Percentiles rank a stretch among this genome's conserved stretches.
phyloP scores from a whole-genome alignment of 1,284 basidiomycete genomes.

The Marasmius tenuissimus region DNA sequence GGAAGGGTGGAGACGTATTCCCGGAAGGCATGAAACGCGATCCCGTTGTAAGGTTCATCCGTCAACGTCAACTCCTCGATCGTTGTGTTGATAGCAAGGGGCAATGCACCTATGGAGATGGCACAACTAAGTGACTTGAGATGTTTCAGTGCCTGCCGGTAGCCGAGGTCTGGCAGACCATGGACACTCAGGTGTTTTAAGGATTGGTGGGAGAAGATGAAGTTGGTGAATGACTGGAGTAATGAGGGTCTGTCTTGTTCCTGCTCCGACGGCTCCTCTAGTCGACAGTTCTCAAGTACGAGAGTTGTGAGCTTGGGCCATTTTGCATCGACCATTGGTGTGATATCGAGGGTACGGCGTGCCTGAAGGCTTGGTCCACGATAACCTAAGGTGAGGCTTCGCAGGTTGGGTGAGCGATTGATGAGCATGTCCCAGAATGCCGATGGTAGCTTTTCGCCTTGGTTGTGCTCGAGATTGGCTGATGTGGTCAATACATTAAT shows the following conservation, averaged over 20 bases:
- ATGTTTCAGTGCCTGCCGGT: not conserved
- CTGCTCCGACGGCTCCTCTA: slow-evolving; percentile 12
- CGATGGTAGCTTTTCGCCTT: slow-evolving; percentile 23
- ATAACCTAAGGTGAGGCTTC: slow-evolving; percentile 44
- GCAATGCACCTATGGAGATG: not conserved
- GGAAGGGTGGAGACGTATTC: not conserved
- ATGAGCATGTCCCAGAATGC: slow-evolving; percentile 55
- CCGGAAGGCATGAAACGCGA: not conserved
- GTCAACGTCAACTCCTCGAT: slow-evolving; percentile 5
- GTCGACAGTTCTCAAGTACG: slow-evolving; percentile 41
- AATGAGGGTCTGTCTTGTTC: not conserved
- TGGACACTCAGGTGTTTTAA: not conserved
- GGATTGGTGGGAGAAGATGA: slow-evolving; percentile 3
- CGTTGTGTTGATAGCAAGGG: not conserved
- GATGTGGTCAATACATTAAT: slow-evolving; percentile 28
- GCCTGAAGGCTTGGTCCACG: slow-evolving; percentile 34
- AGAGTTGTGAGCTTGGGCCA: slow-evolving; percentile 47
- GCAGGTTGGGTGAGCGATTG: slow-evolving; percentile 40
- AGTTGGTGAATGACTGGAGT: not conserved
- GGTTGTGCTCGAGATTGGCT: slow-evolving; percentile 9
- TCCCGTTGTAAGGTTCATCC: not conserved
- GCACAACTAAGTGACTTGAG: not conserved
- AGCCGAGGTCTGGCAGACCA: slow-evolving; percentile 1
- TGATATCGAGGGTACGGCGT: slow-evolving; percentile 27
- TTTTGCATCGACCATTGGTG: slow-evolving; percentile 37